Conservation (phyloP, 2,329 filamentous ascomycete genomes). For the Cladosporium sp. region DNA sequence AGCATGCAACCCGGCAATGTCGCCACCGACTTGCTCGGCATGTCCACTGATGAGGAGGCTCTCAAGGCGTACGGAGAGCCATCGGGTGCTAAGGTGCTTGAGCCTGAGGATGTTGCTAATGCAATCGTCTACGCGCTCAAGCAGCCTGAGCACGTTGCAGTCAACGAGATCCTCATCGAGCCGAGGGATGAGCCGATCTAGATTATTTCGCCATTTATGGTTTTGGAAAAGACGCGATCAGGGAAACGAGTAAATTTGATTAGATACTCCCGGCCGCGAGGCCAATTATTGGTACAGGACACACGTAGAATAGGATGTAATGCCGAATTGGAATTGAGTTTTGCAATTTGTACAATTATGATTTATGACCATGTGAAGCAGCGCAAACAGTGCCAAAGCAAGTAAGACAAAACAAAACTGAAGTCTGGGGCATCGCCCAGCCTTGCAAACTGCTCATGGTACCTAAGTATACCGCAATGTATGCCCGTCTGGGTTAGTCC, state of each 20-base stretch:
- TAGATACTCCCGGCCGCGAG: background rate
- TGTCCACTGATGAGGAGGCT: conserved; percentile 75
- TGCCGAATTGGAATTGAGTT: background rate
- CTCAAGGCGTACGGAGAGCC: conserved; percentile 77
- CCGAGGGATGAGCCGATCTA: conserved; percentile 73
- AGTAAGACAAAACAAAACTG: background rate
- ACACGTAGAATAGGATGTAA: background rate
- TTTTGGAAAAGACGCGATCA: background rate
- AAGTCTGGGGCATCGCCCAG: background rate
- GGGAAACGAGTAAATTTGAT: background rate
- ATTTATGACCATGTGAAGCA: background rate
- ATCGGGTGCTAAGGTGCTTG: conserved; percentile 72
- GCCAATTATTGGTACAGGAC: background rate
- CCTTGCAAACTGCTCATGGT: background rate
- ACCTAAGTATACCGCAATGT: background rate
- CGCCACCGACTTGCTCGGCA: conserved; percentile 68
- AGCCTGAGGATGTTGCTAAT: conserved; percentile 69
- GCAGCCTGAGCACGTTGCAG: conserved; percentile 72
- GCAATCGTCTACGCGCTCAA: conserved; percentile 73
- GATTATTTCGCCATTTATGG: background rate
- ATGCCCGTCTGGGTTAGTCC: background rate
- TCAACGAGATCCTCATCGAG: conserved; percentile 80
- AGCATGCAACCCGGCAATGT: conserved; percentile 76
- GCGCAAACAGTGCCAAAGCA: background rate
- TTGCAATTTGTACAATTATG: background rate